phyloP scores from a whole-genome alignment of 2,329 filamentous ascomycete species.

The Colletotrichum sp. region DNA sequence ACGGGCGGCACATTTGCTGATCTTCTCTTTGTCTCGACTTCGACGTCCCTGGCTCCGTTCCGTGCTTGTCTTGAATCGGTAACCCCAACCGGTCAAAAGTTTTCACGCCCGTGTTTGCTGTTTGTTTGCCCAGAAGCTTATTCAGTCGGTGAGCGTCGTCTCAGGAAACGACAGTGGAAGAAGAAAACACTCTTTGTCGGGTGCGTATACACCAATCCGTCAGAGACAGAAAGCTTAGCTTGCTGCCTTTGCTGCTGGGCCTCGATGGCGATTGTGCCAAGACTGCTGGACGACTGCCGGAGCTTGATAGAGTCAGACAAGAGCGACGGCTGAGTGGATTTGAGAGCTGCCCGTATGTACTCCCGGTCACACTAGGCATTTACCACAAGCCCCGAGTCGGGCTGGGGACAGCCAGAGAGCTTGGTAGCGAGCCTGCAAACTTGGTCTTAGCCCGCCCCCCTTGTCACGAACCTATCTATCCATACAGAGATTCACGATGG shows the following conservation, averaged over 20 bases:
- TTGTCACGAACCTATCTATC: not conserved
- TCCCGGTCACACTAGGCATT: not conserved
- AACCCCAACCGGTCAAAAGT: not conserved
- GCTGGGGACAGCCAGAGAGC: not conserved
- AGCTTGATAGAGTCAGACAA: not conserved
- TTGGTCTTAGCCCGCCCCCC: not conserved
- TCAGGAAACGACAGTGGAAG: not conserved
- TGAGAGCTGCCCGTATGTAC: not conserved
- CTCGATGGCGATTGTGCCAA: not conserved
- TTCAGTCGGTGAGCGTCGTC: not conserved
- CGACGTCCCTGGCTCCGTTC: conserved; percentile 1
- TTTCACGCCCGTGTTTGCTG: not conserved
- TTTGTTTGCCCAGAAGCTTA: not conserved
- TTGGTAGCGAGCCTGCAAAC: conserved; percentile 8
- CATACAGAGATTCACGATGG: not conserved
- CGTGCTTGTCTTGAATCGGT: not conserved
- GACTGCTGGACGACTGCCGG: not conserved
- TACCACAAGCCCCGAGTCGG: not conserved
- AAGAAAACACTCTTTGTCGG: not conserved
- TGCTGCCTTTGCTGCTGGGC: not conserved
- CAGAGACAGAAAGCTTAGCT: not conserved
- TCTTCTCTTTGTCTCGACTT: conserved; percentile 10
- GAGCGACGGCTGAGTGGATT: not conserved
- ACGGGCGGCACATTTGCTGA: not conserved
- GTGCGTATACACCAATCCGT: not conserved